phyloP scores from a whole-genome alignment of 345 rosid genomes.

The Chamaenerion angustifolium region DNA sequence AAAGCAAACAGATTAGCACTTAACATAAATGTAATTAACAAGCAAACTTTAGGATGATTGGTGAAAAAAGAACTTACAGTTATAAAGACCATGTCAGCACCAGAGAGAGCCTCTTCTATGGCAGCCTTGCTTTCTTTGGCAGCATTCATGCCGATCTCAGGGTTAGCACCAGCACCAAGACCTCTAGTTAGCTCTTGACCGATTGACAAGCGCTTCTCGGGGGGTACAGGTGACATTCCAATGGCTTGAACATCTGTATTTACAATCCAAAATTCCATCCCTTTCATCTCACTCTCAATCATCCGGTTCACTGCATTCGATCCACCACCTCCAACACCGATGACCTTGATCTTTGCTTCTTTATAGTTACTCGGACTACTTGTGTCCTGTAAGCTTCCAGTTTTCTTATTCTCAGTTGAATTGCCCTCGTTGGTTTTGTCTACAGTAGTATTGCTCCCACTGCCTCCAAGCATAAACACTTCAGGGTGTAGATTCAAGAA shows the following conservation, averaged over 20 bases:
- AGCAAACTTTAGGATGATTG: not conserved
- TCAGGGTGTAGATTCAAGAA: constrained; percentile 81
- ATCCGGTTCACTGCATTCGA: constrained; percentile 98
- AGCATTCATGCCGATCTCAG: constrained; percentile 95
- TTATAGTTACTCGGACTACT: constrained; percentile 35
- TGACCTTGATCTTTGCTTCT: constrained; percentile 88
- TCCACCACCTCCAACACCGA: constrained; percentile 98
- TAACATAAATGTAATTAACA: not conserved
- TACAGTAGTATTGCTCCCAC: constrained; percentile 23
- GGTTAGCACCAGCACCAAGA: constrained; percentile 97
- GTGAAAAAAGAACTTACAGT: constrained; percentile 28
- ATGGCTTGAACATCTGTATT: constrained; percentile 88
- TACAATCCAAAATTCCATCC: constrained; percentile 93
- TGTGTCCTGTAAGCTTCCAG: constrained; percentile 17
- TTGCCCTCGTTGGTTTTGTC: constrained; percentile 41
- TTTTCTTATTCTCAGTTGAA: constrained; percentile 19
- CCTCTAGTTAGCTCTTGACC: constrained; percentile 95
- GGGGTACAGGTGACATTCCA: constrained; percentile 76
- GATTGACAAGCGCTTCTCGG: constrained; percentile 70
- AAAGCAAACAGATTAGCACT: not conserved
- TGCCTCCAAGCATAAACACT: constrained; percentile 75
- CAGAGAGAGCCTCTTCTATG: constrained; percentile 83
- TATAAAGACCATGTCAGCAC: constrained; percentile 93
- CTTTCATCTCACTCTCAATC: constrained; percentile 89
- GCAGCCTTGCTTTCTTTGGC: constrained; percentile 83